Conservation (phyloP, 495 filamentous ascomycete species). For the Lindgomyces ingoldianus region DNA sequence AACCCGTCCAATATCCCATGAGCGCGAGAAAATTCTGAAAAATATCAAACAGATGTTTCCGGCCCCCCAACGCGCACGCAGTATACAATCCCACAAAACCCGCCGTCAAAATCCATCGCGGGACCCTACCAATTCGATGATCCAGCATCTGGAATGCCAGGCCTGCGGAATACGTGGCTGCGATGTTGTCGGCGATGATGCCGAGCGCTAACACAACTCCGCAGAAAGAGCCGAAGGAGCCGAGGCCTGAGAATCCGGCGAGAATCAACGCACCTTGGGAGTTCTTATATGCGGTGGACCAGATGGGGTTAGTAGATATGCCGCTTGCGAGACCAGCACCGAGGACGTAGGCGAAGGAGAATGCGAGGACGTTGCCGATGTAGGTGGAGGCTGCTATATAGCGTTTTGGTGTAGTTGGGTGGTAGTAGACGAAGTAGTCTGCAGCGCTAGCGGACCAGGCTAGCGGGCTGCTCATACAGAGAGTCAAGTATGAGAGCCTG, state of each 20-base stretch:
- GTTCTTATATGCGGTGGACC: slow-evolving; percentile 31
- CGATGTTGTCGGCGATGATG: slow-evolving; percentile 33
- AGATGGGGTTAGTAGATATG: slow-evolving; percentile 24
- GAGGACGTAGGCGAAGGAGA: slow-evolving; percentile 30
- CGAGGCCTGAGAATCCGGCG: slow-evolving; percentile 20
- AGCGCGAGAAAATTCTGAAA: slow-evolving; percentile 72
- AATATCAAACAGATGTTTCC: slow-evolving; percentile 61
- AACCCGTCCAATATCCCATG: slow-evolving; percentile 73
- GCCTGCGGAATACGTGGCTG: slow-evolving; percentile 34
- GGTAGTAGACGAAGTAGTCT: slow-evolving; percentile 39
- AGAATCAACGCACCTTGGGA: slow-evolving; percentile 41
- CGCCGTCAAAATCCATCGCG: slow-evolving; percentile 65
- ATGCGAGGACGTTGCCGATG: slow-evolving; percentile 23
- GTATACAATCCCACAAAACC: slow-evolving; percentile 61
- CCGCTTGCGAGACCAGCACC: slow-evolving; percentile 38
- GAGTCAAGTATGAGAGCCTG: slow-evolving; percentile 37
- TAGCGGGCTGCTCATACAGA: slow-evolving; percentile 30
- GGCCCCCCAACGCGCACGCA: slow-evolving; percentile 65
- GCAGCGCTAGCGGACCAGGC: slow-evolving; percentile 32
- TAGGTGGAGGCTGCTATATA: slow-evolving; percentile 29
- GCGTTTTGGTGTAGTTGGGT: slow-evolving; percentile 25
- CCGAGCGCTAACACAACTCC: slow-evolving; percentile 35
- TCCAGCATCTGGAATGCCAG: slow-evolving; percentile 34
- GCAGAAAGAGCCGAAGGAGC: slow-evolving; percentile 38
- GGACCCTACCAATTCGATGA: slow-evolving; percentile 28